phyloP scores from a whole-genome alignment of 2,329 filamentous ascomycete genomes.

The Taxawa tesnikishii region DNA sequence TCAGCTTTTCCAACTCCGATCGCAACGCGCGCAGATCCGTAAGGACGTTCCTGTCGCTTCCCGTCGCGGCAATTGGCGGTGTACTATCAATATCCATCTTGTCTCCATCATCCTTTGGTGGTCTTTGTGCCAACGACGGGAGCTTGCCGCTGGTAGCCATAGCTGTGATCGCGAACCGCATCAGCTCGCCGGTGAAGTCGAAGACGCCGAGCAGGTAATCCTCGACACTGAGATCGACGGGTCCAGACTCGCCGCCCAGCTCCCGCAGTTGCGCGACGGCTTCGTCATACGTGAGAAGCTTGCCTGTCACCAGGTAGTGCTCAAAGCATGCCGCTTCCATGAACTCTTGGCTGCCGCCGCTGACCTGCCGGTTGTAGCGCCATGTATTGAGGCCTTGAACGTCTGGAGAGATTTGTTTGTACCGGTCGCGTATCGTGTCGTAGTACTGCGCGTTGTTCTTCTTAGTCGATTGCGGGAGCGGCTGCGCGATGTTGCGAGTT shows the following conservation, averaged over 20 bases:
- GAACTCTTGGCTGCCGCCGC: constrained; percentile 77
- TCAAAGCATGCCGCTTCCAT: constrained; percentile 84
- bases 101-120: constrained; percentile 13
- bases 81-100: constrained; percentile 24
- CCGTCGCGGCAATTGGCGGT: constrained; percentile 6
- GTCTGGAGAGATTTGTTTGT: constrained; percentile 57
- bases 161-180: constrained; percentile 86
- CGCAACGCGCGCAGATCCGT: constrained; percentile 70
- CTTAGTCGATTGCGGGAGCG: constrained; percentile 55
- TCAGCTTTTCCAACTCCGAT: constrained; percentile 61
- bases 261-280: constrained; percentile 29
- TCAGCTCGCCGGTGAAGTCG: constrained; percentile 89
- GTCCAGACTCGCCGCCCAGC: constrained; percentile 26
- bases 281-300: constrained; percentile 56
- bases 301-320: constrained; percentile 72
- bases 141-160: constrained; percentile 61
- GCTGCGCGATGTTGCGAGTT: constrained; percentile 45
- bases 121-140: constrained; percentile 22
- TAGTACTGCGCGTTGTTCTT: constrained; percentile 60
- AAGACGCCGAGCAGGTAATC: constrained; percentile 89
- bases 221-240: constrained; percentile 57
- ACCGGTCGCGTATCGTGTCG: constrained; percentile 56
- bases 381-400: constrained; percentile 67
- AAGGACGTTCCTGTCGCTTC: constrained; percentile 49
- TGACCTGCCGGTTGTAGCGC: constrained; percentile 70